Conservation (phyloP, 202 grass and related monocot species). For the Bolboschoenoplectus hybrid region DNA sequence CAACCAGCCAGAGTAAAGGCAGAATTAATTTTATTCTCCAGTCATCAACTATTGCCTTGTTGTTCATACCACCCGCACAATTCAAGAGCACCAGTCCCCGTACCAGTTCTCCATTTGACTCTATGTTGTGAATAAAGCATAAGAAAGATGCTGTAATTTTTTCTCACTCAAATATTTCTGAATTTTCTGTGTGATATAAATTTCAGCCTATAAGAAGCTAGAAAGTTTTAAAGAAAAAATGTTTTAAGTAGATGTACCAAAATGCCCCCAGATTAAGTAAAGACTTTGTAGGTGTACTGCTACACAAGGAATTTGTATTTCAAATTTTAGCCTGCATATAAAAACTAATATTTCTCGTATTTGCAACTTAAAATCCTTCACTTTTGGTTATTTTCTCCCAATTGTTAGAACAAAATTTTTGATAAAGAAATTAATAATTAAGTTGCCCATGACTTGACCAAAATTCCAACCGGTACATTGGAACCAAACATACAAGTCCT, state of each 20-base stretch:
- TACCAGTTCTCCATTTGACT: conserved; percentile 56
- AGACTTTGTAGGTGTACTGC: not conserved
- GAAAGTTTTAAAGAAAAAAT: not conserved
- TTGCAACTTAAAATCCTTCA: not conserved
- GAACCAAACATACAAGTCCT: not conserved
- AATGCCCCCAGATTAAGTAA: not conserved
- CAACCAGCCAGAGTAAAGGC: conserved; percentile 80
- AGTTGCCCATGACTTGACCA: not conserved
- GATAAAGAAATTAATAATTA: not conserved
- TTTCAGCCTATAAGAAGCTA: not conserved
- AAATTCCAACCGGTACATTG: not conserved
- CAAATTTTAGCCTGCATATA: not conserved
- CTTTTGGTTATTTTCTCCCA: not conserved
- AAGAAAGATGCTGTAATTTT: not conserved
- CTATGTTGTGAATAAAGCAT: conserved; percentile 40
- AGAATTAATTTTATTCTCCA: conserved; percentile 89
- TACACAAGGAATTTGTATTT: not conserved
- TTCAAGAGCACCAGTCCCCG: conserved; percentile 83
- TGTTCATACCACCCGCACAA: conserved; percentile 94
- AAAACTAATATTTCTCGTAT: not conserved
- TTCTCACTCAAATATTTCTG: not conserved
- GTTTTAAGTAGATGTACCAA: not conserved
- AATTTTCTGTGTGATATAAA: not conserved
- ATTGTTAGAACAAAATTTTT: not conserved
- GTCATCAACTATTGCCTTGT: conserved; percentile 94